Evolutionary conservation across 805 yeast species (phyloP), one percentile per base, ranked within the genome.

Genomic region (Candida berthetii): DNA sequence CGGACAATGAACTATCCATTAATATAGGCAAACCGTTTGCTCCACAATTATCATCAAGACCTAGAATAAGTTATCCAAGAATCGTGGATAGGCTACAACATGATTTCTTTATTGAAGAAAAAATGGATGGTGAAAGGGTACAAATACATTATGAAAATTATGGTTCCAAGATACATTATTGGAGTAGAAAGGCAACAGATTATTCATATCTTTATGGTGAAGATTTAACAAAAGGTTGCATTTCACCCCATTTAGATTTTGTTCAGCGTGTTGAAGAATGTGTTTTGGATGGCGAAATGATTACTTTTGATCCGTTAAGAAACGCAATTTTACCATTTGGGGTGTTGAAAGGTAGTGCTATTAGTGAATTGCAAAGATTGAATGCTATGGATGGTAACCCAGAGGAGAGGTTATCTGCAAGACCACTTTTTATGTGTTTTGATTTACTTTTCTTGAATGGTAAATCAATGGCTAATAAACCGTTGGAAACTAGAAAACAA

Each of bases 71-170:
- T 14, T 79, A 82, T 54, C 70, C 68, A 2, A 64, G 68, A 3
- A 60, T 84, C 17, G 74, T 80, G n/a, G 52, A 60, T 7, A 64
- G 60, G 19, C 65, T 85, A 54, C 18, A 58, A 36, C 20, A 60
- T 46, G 65, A 69, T 20, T 87, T 88, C 52, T 72, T 71, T 40
- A 77, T 91, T 9, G 98, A 91, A 54, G 97, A 91, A 57, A 91
- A 91, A 57, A 73, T 89, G 64, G 97, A 91, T 60, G 99, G 98
- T 3, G 97, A 91, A 59, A 65, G 99, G 49, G 78, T 87, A 51
- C 81, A 86, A 41, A 49, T 89, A 36, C 99, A 91, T 57, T 76
- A 79, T 64, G 43, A 44, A 28, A 62, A 76, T 8, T 56, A 56
- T 43, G 81, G 74, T 10, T 51, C 53, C 31, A 45, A 43, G 28